Base-by-base conservation (phyloP, 192 early-diverging fungal genomes). In the Coemansia sp. region DNA sequence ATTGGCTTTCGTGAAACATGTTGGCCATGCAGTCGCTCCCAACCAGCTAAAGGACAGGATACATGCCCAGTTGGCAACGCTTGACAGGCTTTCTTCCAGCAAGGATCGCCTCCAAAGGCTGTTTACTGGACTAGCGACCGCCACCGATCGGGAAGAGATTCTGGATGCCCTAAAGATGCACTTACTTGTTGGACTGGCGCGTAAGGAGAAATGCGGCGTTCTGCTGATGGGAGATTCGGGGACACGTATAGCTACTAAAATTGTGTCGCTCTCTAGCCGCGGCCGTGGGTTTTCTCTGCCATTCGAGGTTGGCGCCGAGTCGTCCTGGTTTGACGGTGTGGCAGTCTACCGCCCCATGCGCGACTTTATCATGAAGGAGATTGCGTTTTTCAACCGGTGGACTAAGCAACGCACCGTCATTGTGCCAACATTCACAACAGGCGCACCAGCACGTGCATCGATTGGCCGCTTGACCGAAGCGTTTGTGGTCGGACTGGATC, bases 281-380 rank as follows among this genome's bases (percentile, higher is more conserved):
- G 95, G 95, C 11, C 88, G 91, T 31, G 95, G 95, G n/a, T 90
- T 87, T 59, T 87, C 85, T 27, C 65, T 96, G 25, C 89, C 93
- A 6, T 63, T 90, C 11, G 92, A 94, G 42, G 86, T 90, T 6
- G 83, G 86, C 0, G 61, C 83, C 8, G 84, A 87, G 47, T 74
- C 78, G 9, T 33, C 55, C 7, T 91, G 84, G 77, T 75, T 86
- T 50, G 63, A 80, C 48, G 82, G 68, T 67, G 44, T 92, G 25
- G 68, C 68, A 2, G 70, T 90, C 6, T 60, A 88, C 22, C 82
- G 90, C n/a, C 93, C 93, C 2, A 83, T 95, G 79, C 88, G 90
- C 64, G 93, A 95, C 47, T 83, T 88, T 70, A 69, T 88, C 0
- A 70, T 81, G 31, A 95, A 95, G 65, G 91, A 96, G 50, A 72